Percentiles rank a stretch among this genome's conserved stretches.
These are phyloP conservation scores for Neofusicoccum sp. DNA, from an alignment of 2,329 filamentous ascomycete genomes.

Conservation along the genomic window DNA sequence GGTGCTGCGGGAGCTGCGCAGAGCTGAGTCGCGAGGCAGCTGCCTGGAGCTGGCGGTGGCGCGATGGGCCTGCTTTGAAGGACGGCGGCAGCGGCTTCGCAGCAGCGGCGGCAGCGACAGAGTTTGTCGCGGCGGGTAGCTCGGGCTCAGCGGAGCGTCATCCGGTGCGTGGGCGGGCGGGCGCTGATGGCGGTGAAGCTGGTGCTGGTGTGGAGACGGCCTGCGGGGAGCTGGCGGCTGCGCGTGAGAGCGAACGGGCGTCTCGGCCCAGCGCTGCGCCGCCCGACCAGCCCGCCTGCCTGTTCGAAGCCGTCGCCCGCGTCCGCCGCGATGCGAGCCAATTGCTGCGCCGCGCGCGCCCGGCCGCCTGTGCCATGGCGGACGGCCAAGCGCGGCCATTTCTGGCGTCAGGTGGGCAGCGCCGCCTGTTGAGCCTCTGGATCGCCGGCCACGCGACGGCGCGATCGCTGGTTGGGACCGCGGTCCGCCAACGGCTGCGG, in stretches of 20 bases:
- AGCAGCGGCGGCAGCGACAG: not conserved
- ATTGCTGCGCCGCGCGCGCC: not conserved
- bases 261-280: not conserved
- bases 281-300: not conserved
- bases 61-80: not conserved
- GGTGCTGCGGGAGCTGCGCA: constrained; percentile 7
- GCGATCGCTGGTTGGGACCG: constrained; percentile 3
- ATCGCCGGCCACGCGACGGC: constrained; percentile 4
- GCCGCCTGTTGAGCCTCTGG: not conserved
- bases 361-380: not conserved
- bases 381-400: not conserved
- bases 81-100: not conserved
- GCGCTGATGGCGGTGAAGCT: constrained; percentile 11
- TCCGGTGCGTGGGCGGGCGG: not conserved
- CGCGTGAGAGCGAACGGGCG: not conserved
- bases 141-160: constrained; percentile 16
- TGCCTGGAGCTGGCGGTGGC: constrained; percentile 8
- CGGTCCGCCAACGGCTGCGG: constrained; percentile 10
- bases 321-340: not conserved
- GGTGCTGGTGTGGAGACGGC: constrained; percentile 2
- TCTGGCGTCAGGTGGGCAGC: not conserved
- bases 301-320: not conserved
- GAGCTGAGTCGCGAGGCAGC: constrained; percentile 1
- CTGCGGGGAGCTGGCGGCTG: constrained; percentile 4
- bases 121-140: not conserved